phyloP scores from a whole-genome alignment of 257 asterid genomes.

The Cynanchum wilfordii region DNA sequence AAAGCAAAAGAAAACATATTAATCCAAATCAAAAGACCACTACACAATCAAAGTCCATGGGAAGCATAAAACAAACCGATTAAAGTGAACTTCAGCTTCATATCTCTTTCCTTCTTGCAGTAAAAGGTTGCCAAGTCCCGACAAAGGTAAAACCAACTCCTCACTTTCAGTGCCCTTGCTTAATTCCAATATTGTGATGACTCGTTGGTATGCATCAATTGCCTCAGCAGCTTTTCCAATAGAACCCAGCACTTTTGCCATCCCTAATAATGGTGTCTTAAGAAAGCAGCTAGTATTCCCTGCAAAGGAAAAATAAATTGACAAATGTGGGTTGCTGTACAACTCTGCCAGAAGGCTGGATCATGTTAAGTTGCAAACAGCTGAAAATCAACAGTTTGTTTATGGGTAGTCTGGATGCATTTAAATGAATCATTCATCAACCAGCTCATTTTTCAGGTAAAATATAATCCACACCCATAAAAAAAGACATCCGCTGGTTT shows the following conservation, averaged over 20 bases:
- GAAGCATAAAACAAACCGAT: conserved; percentile 41
- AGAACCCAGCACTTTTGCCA: conserved; percentile 56
- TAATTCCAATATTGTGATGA: conserved; percentile 49
- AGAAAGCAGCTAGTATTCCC: conserved; percentile 57
- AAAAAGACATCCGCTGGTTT: neutral
- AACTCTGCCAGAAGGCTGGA: neutral
- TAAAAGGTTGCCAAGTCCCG: conserved; percentile 67
- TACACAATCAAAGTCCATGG: neutral
- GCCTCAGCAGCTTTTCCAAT: conserved; percentile 58
- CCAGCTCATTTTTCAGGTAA: neutral
- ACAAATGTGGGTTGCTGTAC: neutral
- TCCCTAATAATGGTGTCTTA: conserved; percentile 68
- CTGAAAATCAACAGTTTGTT: neutral
- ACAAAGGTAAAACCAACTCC: conserved; percentile 62
- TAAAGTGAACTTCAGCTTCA: conserved; percentile 68
- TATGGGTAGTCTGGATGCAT: neutral
- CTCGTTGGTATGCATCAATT: conserved; percentile 48
- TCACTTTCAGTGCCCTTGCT: conserved; percentile 43
- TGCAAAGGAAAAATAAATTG: conserved; percentile 16
- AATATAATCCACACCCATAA: neutral
- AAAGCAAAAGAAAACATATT: conserved; percentile 15
- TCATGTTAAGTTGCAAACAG: neutral
- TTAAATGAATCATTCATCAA: neutral
- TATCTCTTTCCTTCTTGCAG: conserved; percentile 53
- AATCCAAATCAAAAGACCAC: conserved; percentile 13